Conservation (phyloP, 768 basidiomycete species). For the Favolaschia claudopus region DNA sequence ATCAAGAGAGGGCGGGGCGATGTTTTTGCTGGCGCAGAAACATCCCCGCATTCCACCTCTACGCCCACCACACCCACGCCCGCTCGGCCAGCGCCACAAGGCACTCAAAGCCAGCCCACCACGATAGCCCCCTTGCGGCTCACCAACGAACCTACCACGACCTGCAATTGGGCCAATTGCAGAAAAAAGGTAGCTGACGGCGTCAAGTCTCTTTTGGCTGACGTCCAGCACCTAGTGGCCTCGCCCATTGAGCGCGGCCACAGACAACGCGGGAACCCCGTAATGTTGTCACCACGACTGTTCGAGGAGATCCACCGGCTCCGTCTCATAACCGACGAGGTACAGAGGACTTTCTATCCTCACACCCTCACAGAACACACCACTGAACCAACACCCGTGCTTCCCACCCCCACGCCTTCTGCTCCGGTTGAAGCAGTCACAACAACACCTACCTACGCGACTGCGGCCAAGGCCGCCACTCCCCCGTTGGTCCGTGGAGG, state of each 20-base stretch:
- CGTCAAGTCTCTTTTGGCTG: background rate
- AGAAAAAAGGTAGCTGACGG: background rate
- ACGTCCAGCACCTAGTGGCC: background rate
- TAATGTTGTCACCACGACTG: background rate
- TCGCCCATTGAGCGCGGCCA: background rate
- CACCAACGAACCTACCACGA: background rate
- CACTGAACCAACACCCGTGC: background rate
- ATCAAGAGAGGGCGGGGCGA: slow-evolving; percentile 2
- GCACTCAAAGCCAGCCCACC: too few relatives aligned
- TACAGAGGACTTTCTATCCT: background rate
- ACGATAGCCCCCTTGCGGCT: background rate
- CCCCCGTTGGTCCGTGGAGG: background rate
- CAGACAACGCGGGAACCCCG: background rate
- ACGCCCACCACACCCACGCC: background rate
- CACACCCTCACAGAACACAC: background rate
- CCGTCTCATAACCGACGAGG: background rate
- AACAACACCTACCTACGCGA: background rate
- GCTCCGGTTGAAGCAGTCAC: slow-evolving; percentile 5
- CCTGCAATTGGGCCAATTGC: background rate
- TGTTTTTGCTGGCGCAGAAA: too few relatives aligned
- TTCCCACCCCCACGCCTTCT: background rate
- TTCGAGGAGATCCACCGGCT: background rate
- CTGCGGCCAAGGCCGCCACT: slow-evolving; percentile 3
- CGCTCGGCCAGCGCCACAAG: background rate
- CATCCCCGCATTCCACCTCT: too few relatives aligned